Evolutionary conservation across 768 basidiomycete species (phyloP), one percentile per base, ranked within the genome.

Genomic region (Trametes coccinea): DNA sequence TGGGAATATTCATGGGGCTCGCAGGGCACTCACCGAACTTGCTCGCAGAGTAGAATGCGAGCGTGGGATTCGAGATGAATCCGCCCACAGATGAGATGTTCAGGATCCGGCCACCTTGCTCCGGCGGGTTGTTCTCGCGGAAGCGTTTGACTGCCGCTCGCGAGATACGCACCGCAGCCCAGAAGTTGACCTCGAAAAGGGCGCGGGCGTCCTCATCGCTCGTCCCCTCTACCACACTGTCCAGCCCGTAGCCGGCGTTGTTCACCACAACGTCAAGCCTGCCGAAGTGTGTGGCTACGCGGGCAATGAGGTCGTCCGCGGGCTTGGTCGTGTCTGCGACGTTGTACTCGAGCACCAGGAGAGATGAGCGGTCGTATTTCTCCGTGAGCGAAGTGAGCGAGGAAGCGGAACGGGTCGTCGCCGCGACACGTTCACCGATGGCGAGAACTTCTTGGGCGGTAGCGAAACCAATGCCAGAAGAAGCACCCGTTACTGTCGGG

Each of bases 131-230:
- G 41, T 65, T 34, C 41, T 65, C 63, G 13, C 67, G 40, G 45
- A 69, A 56, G 55, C 60, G 61, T 51, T 41, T 31, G 17, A 69
- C 62, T 3, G 67, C 65, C 45, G 59, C 46, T 39, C 37, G 40
- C 37, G 69, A 73, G 48, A 82, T 71, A 53, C 76, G 63, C 4
- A 74, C 78, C 0, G 79, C 75, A 0, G 77, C 80, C 78, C 80
- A 80, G 56, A 81, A 82, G 53, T 76, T 70, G 40, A 76, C 72
- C 54, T 81, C 80, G 40, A 82, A 75, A 16, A 75, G 54, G 6
- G 54, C 43, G 13, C 76, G 72, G 0, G 79, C 79, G 30, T 56
- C 69, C 14, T 71, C 69, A 5, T 77, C 76, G 0, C 72, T 56
- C 0, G 71, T 73, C 6, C 63, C 73, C 62, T 80, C 79, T 13